A percentile compares a stretch with the other conserved stretches of the same genome.
These are phyloP conservation scores for Phytophthora sp. DNA, from an alignment of 352 stramenopile genomes.

Conservation along the genomic window DNA sequence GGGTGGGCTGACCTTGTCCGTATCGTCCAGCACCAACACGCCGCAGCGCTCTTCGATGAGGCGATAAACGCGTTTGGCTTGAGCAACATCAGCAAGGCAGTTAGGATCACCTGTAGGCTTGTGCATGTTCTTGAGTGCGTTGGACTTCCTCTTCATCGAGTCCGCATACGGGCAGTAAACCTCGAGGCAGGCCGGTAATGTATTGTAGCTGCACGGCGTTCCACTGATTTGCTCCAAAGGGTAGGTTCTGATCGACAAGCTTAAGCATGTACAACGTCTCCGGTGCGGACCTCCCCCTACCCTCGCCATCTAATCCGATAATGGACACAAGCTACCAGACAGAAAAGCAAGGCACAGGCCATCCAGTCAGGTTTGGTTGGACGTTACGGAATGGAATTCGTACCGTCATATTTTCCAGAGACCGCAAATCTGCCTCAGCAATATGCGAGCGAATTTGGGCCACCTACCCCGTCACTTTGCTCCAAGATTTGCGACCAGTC, in stretches of 20 bases:
- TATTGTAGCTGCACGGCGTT: conserved; percentile 9
- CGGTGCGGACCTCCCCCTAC: not conserved
- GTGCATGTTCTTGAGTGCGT: conserved; percentile 9
- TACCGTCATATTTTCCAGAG: too few species aligned
- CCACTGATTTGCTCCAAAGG: conserved; percentile 16
- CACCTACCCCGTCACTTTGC: too few species aligned
- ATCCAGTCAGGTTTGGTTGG: too few species aligned
- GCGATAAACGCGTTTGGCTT: conserved; percentile 1
- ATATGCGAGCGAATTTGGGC: too few species aligned
- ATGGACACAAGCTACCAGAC: too few species aligned
- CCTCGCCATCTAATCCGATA: conserved; percentile 6
- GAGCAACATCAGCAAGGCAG: not conserved
- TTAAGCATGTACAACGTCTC: conserved; percentile 17
- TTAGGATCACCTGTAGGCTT: conserved; percentile 8
- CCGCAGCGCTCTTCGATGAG: not conserved
- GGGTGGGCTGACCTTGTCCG: not conserved
- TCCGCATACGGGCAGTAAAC: not conserved
- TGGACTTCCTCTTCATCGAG: conserved; percentile 8
- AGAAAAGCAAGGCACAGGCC: too few species aligned
- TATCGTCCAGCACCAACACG: not conserved
- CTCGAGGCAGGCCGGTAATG: not conserved
- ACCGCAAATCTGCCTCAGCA: too few species aligned
- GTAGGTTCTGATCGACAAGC: conserved; percentile 11
- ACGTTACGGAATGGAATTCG: too few species aligned
- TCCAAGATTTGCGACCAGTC: too few species aligned